These are phyloP conservation scores for Bothriochloa decipiens DNA, from an alignment of 176 grass and related monocot species.

Conservation along the genomic window DNA sequence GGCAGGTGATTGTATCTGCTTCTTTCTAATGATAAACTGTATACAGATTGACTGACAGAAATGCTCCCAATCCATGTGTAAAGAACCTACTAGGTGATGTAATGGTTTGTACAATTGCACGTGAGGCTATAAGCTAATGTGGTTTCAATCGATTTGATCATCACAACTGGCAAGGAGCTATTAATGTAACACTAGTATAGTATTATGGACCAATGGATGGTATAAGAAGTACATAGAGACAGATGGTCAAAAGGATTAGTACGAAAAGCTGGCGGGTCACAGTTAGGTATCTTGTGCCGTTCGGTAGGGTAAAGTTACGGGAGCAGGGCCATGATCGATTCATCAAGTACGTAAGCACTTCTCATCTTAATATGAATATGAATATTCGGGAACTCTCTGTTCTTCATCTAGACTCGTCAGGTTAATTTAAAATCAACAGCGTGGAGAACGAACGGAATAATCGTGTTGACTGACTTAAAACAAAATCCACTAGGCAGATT, in stretches of 20 bases:
- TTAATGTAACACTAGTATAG: conserved; percentile 1
- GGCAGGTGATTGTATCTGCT: not conserved
- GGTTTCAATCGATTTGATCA: not conserved
- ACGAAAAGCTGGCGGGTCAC: not conserved
- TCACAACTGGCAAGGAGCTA: conserved; percentile 5
- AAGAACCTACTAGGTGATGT: not conserved
- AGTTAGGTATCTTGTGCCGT: conserved; percentile 4
- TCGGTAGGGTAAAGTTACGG: conserved; percentile 32
- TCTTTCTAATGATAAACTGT: conserved; percentile 3
- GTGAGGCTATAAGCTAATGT: not conserved
- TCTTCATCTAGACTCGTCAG: conserved; percentile 22
- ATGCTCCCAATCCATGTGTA: not conserved
- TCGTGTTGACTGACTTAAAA: not conserved
- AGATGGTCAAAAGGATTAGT: conserved; percentile 5
- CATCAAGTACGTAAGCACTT: conserved; percentile 17
- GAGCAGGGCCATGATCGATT: conserved; percentile 14
- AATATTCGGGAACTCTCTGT: not conserved
- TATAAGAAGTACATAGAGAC: not conserved
- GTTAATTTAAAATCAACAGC: not conserved
- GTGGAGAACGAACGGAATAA: not conserved
- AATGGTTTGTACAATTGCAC: not conserved
- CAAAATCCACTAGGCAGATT: not conserved
- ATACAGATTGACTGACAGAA: not conserved
- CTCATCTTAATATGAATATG: not conserved
- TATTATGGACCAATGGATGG: not conserved